Base-by-base conservation (phyloP, 306 rosid genomes). In the Cicer yamashitae region DNA sequence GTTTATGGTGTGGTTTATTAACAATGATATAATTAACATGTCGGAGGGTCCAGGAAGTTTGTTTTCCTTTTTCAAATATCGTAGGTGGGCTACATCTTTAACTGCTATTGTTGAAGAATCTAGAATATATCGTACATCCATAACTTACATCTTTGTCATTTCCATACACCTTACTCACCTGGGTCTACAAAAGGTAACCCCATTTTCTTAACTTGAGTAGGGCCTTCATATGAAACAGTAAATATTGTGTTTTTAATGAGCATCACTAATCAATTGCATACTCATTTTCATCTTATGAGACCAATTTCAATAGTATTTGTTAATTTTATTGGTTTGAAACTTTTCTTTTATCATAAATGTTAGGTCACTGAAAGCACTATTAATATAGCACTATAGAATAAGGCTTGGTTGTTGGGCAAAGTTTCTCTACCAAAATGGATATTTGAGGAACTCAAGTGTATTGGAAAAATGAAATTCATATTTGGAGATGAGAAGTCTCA, bases 31-130 rank as follows among this genome's bases (percentile, higher is more conserved):
- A 22, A 74, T 70, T 79, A 79, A 82, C 34, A 45, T 78, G 83
- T 53, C 85, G 91, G 94, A 93, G 91, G 98, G 98, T 52, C 83
- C 81, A 66, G 97, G 97, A 78, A 93, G 97, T 87, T 87, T 93
- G 89, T 92, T 77, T 82, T 88, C 59, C 74, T 86, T 84, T 82
- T 83, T 93, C 70, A 93, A 91, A 82, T 82, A 83, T 68, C 88
- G 58, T 82, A 97, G 98, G 46, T 93, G 92, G 97, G 90, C 89
- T 69, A 93, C 97, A 71, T 86, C 91, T 77, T 79, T 93, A 61
- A 80, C 90, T 69, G 94, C 96, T 70, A 92, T 96, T 66, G 96
- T 93, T 85, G 89, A 86, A 73, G 96, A 93, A 9, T 92, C 84
- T 5, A 97, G 92, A 68, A 66, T 88, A 86, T 84, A 76, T 79